phyloP scores from a whole-genome alignment of 805 yeast species.

The Deakozyma indianensis region DNA sequence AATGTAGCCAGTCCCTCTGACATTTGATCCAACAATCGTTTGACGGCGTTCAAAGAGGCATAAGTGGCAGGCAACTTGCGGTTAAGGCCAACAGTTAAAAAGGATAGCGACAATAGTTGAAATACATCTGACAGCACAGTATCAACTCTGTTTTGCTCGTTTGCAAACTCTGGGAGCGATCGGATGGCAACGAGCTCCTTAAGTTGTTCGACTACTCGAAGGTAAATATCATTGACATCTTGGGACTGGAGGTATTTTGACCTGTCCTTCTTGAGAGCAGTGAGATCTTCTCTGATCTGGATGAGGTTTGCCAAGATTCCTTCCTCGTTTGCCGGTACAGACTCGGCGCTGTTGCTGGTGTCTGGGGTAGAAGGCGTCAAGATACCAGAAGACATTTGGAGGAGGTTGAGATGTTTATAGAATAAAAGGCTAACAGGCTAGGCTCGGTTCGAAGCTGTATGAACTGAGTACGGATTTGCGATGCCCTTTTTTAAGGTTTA shows the following conservation, averaged over 20 bases:
- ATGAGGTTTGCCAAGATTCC: constrained; percentile 17
- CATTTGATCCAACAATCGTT: constrained; percentile 68
- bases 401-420: too few relatives aligned
- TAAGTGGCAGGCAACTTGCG: constrained; percentile 90
- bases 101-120: constrained; percentile 73
- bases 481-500: too few relatives aligned
- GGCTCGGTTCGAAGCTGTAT: too few relatives aligned
- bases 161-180: constrained; percentile 14
- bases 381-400: neutral
- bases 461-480: too few relatives aligned
- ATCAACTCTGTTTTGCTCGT: constrained; percentile 34
- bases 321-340: constrained; percentile 18
- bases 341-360: neutral
- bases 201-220: constrained; percentile 17
- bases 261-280: constrained; percentile 21
- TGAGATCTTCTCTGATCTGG: constrained; percentile 15
- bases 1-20: constrained; percentile 59
- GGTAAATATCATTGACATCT: constrained; percentile 19
- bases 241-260: constrained; percentile 21
- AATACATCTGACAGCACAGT: constrained; percentile 74
- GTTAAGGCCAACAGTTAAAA: constrained; percentile 82
- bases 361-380: neutral
- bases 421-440: too few relatives aligned
- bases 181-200: constrained; percentile 18
- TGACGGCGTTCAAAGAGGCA: constrained; percentile 77